Evolutionary conservation across 495 filamentous ascomycete genomes (phyloP).

Genomic region (Apodospora peruviana): DNA sequence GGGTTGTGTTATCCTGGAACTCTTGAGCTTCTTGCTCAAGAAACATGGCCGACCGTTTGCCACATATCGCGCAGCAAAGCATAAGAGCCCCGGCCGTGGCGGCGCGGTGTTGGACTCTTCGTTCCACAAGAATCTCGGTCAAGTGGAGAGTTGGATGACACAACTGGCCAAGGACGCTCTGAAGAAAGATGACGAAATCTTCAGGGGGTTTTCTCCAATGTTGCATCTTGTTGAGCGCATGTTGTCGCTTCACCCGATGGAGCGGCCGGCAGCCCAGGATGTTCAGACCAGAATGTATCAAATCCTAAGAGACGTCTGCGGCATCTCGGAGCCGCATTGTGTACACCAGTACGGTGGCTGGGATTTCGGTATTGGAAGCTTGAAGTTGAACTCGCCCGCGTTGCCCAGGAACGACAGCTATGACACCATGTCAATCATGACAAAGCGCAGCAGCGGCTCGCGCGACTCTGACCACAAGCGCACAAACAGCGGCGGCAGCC

Average conservation of each 20-base stretch:
- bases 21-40: constrained; percentile 68
- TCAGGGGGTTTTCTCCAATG: constrained; percentile 42
- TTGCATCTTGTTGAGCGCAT: constrained; percentile 41
- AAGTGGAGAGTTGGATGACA: constrained; percentile 74
- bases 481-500: constrained; percentile 8
- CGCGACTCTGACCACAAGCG: constrained; percentile 3
- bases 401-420: constrained; percentile 1
- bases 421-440: constrained; percentile 19
- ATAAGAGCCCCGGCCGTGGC: constrained; percentile 58
- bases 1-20: constrained; percentile 62
- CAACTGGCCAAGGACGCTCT: constrained; percentile 60
- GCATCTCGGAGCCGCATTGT: constrained; percentile 41
- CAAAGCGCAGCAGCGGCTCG: constrained; percentile 13
- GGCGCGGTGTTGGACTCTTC: constrained; percentile 67
- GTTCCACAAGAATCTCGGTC: constrained; percentile 75
- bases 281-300: constrained; percentile 39
- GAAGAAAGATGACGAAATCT: constrained; percentile 55
- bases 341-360: constrained; percentile 32
- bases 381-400: constrained; percentile 14
- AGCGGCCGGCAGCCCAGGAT: constrained; percentile 39
- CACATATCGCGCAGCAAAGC: constrained; percentile 65
- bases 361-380: constrained; percentile 27
- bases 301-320: constrained; percentile 39
- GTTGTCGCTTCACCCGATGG: constrained; percentile 37
- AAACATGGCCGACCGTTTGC: constrained; percentile 64